Percentiles rank a stretch among this genome's conserved stretches.
Conservation (phyloP, 129 eudicot genomes). For the Lonicera japonica region DNA sequence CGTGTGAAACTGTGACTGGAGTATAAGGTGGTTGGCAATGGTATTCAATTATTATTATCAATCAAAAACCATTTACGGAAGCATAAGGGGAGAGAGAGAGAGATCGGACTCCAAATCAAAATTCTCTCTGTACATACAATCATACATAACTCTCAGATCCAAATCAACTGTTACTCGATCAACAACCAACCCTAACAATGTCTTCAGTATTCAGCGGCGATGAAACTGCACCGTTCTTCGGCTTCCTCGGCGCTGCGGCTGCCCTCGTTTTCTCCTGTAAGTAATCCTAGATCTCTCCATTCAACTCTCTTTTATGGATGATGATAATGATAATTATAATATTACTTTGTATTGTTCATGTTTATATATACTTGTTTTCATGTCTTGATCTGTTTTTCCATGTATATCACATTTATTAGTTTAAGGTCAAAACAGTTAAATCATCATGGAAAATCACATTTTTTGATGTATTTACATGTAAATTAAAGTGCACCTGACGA, state of each 20-base stretch:
- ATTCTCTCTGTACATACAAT: background rate
- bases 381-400: no score
- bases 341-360: no score
- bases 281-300: background rate
- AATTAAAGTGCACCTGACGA: no score
- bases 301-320: no score
- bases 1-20: background rate
- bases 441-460: no score
- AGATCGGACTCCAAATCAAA: background rate
- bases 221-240: constrained; percentile 28
- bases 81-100: background rate
- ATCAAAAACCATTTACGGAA: background rate
- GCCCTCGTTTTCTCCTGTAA: constrained; percentile 26
- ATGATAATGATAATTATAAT: no score
- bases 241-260: constrained; percentile 27
- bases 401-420: no score
- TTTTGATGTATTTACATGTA: no score
- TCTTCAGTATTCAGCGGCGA: constrained; percentile 27
- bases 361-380: no score
- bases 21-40: background rate
- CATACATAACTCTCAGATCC: background rate
- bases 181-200: background rate
- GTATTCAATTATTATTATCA: background rate
- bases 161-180: background rate
- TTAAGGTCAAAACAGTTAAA: no score